Base-by-base conservation (phyloP, 352 stramenopile genomes). In the Phytophthora colocasiae region DNA sequence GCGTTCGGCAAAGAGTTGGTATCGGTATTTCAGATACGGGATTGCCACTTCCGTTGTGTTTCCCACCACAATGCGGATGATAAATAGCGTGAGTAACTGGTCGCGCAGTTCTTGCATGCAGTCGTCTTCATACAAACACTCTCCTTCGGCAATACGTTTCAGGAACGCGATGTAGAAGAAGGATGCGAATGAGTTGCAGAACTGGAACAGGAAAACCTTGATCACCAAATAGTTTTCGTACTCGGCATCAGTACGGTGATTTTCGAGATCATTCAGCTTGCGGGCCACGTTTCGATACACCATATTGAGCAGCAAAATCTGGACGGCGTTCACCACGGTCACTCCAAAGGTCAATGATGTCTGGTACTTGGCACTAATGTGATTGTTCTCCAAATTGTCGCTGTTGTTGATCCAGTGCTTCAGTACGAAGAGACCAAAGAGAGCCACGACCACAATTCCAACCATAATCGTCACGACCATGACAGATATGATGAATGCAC, bases 181-280 rank as follows among this genome's bases (percentile, higher is more conserved):
- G 22, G 93, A 98, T n/a, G 94, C 92, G 58, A 98, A 98, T 58
- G 97, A 98, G 83, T 98, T 98, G 63, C 97, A 97, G 65, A 99
- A 99, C 69, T 98, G 90, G 73, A 99, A 99, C 34, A 98, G 76
- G 59, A 99, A 99, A 9, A 98, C 96, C 80, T 99, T 99, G 75
- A 97, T 95, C 55, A 99, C 98, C 57, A 99, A 80, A 54, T 93
- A 75, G 63, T 97, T 97, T 51, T 96, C 81, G 69, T 95, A 97
- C 65, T 93, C 83, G 11, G 78, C 81, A 24, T 96, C 86, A 1
- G 92, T 98, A 36, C 90, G 90, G 69, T 98, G 91, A 65, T 97
- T 97, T 78, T 98, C 93, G 29, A 89, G 94, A 50, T 98, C 83
- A 73, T 98, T 99, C 32, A 99, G 74, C 45, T 87, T 87, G 24